These are phyloP conservation scores for Pseudogymnoascus sp. DNA, from an alignment of 2,329 filamentous ascomycete genomes.

Conservation along the genomic window DNA sequence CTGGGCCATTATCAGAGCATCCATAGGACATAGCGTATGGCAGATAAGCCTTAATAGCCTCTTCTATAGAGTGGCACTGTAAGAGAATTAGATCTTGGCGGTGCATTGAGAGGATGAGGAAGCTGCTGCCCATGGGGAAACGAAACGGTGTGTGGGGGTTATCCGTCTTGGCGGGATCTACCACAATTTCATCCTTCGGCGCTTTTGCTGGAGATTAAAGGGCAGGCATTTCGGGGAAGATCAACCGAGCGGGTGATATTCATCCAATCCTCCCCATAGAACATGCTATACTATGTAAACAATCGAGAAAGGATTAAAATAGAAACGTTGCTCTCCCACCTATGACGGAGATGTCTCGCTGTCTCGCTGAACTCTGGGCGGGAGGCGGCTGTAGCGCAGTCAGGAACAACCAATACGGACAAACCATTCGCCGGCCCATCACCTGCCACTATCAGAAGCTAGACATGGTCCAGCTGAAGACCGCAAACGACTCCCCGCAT, in stretches of 20 bases:
- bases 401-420: background rate
- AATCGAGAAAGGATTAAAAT: background rate
- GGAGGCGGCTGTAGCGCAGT: background rate
- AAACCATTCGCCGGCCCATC: background rate
- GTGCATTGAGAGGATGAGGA: background rate
- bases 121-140: background rate
- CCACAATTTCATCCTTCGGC: background rate
- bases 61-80: background rate
- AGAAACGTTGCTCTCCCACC: background rate
- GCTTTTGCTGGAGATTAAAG: background rate
- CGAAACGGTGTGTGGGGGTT: background rate
- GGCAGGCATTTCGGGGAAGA: background rate
- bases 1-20: background rate
- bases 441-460: constrained; percentile 3
- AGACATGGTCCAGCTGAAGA: background rate
- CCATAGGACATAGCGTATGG: background rate
- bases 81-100: background rate
- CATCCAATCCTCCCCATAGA: background rate
- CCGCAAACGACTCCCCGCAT: background rate
- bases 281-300: background rate
- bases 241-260: background rate
- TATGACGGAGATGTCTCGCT: background rate
- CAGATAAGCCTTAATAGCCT: background rate
- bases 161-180: background rate
- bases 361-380: background rate